Evolutionary conservation across 345 rosid genomes (phyloP).

Genomic region (Alliaria petiolata): DNA sequence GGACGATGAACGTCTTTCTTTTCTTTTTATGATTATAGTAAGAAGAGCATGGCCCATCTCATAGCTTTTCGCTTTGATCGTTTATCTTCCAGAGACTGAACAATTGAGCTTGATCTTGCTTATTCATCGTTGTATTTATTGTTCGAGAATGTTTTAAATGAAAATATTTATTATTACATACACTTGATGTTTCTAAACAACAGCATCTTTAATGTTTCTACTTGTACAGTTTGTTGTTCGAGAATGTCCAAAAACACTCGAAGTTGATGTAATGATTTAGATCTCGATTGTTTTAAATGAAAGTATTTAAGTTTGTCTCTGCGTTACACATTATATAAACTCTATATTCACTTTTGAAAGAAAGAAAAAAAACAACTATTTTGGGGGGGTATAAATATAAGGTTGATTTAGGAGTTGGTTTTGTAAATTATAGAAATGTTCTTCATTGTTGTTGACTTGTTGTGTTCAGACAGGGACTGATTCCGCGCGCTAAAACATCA

Average conservation of each 20-base stretch:
- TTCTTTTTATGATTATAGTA: background rate
- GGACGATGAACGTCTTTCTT: background rate
- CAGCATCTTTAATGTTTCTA: constrained; percentile 6
- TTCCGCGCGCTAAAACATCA: no score
- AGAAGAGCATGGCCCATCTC: constrained; percentile 2
- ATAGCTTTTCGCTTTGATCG: background rate
- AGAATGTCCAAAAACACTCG: background rate
- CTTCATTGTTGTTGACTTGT: no score
- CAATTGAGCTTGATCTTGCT: background rate
- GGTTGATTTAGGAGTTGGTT: no score
- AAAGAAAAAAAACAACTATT: no score
- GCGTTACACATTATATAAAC: background rate
- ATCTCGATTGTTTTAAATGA: background rate
- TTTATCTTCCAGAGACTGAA: background rate
- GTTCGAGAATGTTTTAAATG: no score
- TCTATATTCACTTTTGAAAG: no score
- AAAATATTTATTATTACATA: no score
- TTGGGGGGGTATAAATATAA: no score
- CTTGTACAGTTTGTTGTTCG: constrained; percentile 11
- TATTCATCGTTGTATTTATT: background rate
- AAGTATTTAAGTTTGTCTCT: background rate
- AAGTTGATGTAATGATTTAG: background rate
- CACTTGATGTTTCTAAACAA: no score
- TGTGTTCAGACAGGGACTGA: no score
- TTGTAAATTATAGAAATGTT: no score